Evolutionary conservation across 495 filamentous ascomycete genomes (phyloP).

Genomic region (Staphylotrichum tortipilum): DNA sequence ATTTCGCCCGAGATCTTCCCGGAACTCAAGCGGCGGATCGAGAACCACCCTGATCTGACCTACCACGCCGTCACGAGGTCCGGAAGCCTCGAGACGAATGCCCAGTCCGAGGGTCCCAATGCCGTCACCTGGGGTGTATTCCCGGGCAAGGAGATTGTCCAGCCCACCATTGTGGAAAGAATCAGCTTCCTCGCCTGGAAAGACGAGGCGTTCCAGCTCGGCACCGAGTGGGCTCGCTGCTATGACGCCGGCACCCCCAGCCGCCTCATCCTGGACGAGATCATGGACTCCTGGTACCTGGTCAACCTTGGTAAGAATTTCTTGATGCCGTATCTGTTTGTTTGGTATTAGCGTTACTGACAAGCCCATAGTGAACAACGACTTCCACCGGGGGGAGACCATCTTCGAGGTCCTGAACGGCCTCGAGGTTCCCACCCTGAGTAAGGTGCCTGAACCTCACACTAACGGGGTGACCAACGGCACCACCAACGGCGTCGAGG

Average conservation of each 20-base stretch:
- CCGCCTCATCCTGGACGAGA: constrained; percentile 65
- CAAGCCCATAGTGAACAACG: constrained; percentile 99
- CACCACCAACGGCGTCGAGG: constrained; percentile 17
- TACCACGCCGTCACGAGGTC: constrained; percentile 85
- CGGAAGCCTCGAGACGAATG: constrained; percentile 77
- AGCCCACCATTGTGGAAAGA: constrained; percentile 98
- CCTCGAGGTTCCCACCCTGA: constrained; percentile 57
- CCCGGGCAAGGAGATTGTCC: constrained; percentile 96
- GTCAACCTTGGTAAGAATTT: constrained; percentile 91
- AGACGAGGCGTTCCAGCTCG: constrained; percentile 91
- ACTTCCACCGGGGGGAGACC: constrained; percentile 70
- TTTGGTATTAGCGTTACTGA: too few relatives aligned
- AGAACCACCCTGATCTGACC: constrained; percentile 69
- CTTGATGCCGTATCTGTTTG: too few relatives aligned
- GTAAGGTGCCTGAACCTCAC: constrained; percentile 28
- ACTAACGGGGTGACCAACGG: constrained; percentile 13
- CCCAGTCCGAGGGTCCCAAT: constrained; percentile 76
- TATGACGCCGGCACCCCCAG: constrained; percentile 71
- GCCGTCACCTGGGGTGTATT: constrained; percentile 99
- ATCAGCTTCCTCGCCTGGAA: constrained; percentile 98
- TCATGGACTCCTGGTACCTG: constrained; percentile 88
- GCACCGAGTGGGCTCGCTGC: constrained; percentile 89
- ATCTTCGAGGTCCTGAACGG: constrained; percentile 85
- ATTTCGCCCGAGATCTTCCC: constrained; percentile 69
- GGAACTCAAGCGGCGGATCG: constrained; percentile 71